Evolutionary conservation across 495 filamentous ascomycete species (phyloP).

Genomic region (Aspergillus funiculosus): DNA sequence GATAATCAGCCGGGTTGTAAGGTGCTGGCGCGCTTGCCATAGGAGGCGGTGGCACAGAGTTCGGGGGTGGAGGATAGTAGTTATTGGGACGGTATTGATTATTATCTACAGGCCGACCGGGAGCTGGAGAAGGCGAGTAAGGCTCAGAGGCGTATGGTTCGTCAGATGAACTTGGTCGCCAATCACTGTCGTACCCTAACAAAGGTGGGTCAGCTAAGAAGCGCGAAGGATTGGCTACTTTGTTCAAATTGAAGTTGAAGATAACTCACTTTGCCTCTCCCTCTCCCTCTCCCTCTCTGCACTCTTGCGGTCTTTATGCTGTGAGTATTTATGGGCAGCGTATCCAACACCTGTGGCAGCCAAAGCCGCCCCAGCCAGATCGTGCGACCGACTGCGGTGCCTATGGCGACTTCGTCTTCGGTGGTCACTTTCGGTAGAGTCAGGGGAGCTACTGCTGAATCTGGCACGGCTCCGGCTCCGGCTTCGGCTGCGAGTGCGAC

Average conservation of each 20-base stretch:
- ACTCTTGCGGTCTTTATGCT: slow-evolving; percentile 60
- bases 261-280: slow-evolving; percentile 22
- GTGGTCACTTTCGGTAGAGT: slow-evolving; percentile 34
- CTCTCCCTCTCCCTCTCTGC: slow-evolving; percentile 36
- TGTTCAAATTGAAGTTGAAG: not conserved
- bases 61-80: slow-evolving; percentile 42
- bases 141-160: slow-evolving; percentile 42
- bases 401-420: slow-evolving; percentile 36
- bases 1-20: slow-evolving; percentile 43
- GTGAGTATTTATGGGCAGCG: slow-evolving; percentile 61
- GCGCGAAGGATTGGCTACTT: not conserved
- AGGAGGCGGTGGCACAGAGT: slow-evolving; percentile 27
- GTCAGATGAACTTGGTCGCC: slow-evolving; percentile 33
- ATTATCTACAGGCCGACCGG: slow-evolving; percentile 21
- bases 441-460: slow-evolving; percentile 42
- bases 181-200: slow-evolving; percentile 32
- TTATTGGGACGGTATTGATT: slow-evolving; percentile 39
- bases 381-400: slow-evolving; percentile 57
- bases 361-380: slow-evolving; percentile 62
- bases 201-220: slow-evolving; percentile 2
- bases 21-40: slow-evolving; percentile 23
- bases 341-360: slow-evolving; percentile 70
- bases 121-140: slow-evolving; percentile 32
- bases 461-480: slow-evolving; percentile 39
- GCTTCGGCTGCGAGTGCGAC: slow-evolving; percentile 30